Conservation (phyloP, 495 filamentous ascomycete genomes). For the Penicillium psychrofluorescens region DNA sequence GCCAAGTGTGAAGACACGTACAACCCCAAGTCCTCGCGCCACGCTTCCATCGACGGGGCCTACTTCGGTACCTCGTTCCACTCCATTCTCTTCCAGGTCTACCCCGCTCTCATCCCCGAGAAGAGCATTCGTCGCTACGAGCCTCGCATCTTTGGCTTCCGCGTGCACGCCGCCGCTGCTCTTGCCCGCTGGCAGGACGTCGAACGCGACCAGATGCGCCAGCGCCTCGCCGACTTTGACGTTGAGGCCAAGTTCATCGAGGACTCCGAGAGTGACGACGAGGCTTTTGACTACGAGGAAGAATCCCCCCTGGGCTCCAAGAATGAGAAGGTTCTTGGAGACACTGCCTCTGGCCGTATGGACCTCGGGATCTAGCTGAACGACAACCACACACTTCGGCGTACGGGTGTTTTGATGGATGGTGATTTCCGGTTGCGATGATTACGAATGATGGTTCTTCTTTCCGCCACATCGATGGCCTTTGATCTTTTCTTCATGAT, state of each 20-base stretch:
- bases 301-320: slow-evolving; percentile 19
- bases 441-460: slow-evolving; percentile 21
- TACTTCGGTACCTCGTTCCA: slow-evolving; percentile 98
- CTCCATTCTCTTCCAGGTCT: slow-evolving; percentile 98
- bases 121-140: slow-evolving; percentile 83
- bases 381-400: slow-evolving; percentile 20
- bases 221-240: slow-evolving; percentile 48
- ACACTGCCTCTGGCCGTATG: slow-evolving; percentile 38
- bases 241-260: slow-evolving; percentile 51
- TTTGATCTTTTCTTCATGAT: slow-evolving; percentile 12
- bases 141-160: slow-evolving; percentile 89
- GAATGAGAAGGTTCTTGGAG: slow-evolving; percentile 24
- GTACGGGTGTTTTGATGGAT: slow-evolving; percentile 14
- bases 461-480: neutral
- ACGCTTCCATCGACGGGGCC: slow-evolving; percentile 90
- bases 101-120: slow-evolving; percentile 76
- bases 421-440: neutral
- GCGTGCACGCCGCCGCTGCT: slow-evolving; percentile 83
- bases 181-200: slow-evolving; percentile 85
- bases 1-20: slow-evolving; percentile 96
- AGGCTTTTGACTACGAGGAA: slow-evolving; percentile 41
- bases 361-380: slow-evolving; percentile 27
- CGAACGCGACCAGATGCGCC: slow-evolving; percentile 70
- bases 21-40: slow-evolving; percentile 96
- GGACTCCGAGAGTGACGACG: slow-evolving; percentile 45